Percentiles rank a stretch among this genome's conserved stretches.
Evolutionary conservation across 2,329 filamentous ascomycete genomes (phyloP).

Genomic region (Colletotrichum australisinense): DNA sequence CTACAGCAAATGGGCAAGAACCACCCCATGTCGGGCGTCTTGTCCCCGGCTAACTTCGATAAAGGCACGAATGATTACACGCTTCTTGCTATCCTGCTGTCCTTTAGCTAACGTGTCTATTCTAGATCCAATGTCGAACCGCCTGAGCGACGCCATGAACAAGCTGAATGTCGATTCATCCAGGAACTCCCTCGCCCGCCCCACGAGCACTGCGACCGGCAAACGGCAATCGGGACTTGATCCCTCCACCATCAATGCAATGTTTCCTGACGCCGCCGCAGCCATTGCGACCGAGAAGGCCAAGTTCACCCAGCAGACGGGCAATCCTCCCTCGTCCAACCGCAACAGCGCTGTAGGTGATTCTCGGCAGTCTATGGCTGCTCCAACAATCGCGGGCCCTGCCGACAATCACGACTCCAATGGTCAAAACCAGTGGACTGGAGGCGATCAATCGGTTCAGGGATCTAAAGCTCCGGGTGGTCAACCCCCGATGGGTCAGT

Average conservation of each 20-base stretch:
- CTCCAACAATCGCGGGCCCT: slow-evolving; percentile 79
- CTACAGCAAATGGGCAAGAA: slow-evolving; percentile 99
- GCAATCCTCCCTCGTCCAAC: slow-evolving; percentile 89
- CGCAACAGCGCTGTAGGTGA: slow-evolving; percentile 89
- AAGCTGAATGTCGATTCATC: slow-evolving; percentile 90
- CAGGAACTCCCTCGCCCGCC: slow-evolving; percentile 86
- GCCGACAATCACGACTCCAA: slow-evolving; percentile 71
- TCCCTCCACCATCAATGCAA: slow-evolving; percentile 92
- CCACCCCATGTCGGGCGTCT: slow-evolving; percentile 94
- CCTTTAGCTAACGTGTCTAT: slow-evolving; percentile 37
- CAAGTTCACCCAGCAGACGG: slow-evolving; percentile 95
- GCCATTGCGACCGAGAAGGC: slow-evolving; percentile 99
- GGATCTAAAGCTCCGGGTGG: slow-evolving; percentile 80
- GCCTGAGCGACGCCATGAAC: slow-evolving; percentile 95
- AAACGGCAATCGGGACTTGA: slow-evolving; percentile 98
- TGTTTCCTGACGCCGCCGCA: slow-evolving; percentile 98
- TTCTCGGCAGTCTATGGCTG: slow-evolving; percentile 78
- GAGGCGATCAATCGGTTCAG: slow-evolving; percentile 59
- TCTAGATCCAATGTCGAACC: slow-evolving; percentile 94
- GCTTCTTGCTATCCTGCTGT: neutral
- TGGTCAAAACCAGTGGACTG: slow-evolving; percentile 79
- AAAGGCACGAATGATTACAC: slow-evolving; percentile 73
- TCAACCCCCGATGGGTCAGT: slow-evolving; percentile 92
- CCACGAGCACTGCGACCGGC: slow-evolving; percentile 79
- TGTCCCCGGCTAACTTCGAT: slow-evolving; percentile 96